Percentiles rank a stretch among this genome's conserved stretches.
Conservation (phyloP, 2,329 filamentous ascomycete genomes). For the Raffaelea ambrosiae region DNA sequence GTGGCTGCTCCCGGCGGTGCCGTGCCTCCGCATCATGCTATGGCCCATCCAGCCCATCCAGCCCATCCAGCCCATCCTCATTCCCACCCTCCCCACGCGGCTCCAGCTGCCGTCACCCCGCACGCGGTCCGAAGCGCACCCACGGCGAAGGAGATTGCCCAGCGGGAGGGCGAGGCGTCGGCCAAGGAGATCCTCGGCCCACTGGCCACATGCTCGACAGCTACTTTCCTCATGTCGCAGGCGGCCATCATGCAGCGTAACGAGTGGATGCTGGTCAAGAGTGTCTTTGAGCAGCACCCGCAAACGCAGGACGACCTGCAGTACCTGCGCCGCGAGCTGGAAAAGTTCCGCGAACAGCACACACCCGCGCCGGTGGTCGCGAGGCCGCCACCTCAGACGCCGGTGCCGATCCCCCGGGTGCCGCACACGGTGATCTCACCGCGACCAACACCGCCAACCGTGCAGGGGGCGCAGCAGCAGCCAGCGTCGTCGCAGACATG, state of each 20-base stretch:
- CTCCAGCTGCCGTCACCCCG: neutral
- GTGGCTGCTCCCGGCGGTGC: neutral
- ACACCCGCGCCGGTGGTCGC: conserved; percentile 1
- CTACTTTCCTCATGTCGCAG: conserved; percentile 61
- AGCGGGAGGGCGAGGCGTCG: conserved; percentile 10
- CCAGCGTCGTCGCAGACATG: too few species aligned
- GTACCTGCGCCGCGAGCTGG: conserved; percentile 46
- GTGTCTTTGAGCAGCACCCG: conserved; percentile 58
- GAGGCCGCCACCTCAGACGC: conserved; percentile 13
- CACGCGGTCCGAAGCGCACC: too few species aligned
- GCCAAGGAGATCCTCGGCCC: conserved; percentile 31
- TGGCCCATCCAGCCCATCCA: too few species aligned
- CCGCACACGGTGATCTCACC: conserved; percentile 18
- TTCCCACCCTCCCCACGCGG: too few species aligned
- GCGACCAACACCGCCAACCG: too few species aligned
- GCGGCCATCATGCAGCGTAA: conserved; percentile 58
- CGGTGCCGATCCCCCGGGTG: conserved; percentile 15
- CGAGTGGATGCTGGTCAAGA: conserved; percentile 66
- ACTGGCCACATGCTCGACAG: conserved; percentile 54
- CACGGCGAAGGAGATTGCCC: conserved; percentile 3
- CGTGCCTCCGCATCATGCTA: too few species aligned
- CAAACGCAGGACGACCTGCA: conserved; percentile 54
- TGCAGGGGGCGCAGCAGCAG: too few species aligned
- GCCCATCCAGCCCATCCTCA: too few species aligned
- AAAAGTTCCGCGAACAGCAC: conserved; percentile 24